phyloP scores from a whole-genome alignment of 1,284 basidiomycete genomes.

The Vanrija sp. region DNA sequence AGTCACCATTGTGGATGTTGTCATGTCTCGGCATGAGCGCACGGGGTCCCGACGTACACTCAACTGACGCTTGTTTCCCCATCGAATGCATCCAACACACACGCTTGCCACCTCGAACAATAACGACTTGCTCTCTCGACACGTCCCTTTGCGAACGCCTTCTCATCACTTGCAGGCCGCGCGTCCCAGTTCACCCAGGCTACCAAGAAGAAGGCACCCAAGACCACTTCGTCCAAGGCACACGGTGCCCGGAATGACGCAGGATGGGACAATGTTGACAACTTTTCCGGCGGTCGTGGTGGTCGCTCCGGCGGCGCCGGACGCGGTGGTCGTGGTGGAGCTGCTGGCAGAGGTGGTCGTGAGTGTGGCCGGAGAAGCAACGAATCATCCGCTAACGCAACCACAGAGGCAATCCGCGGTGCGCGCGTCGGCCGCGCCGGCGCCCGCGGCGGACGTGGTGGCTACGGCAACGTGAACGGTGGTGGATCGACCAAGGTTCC shows the following conservation, averaged over 20 bases:
- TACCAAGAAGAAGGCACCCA: constrained; percentile 44
- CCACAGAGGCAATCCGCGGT: constrained; percentile 14
- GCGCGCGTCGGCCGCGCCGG: constrained; percentile 30
- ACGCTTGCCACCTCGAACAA: background rate
- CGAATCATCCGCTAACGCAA: background rate
- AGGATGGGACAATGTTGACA: constrained; percentile 37
- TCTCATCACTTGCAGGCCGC: constrained; percentile 34
- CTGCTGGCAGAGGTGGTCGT: constrained; percentile 9
- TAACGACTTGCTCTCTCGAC: too few species aligned
- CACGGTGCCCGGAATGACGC: constrained; percentile 42
- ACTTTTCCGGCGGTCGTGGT: constrained; percentile 22
- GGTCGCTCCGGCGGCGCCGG: constrained; percentile 28
- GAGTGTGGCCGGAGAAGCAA: background rate
- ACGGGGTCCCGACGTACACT: too few species aligned
- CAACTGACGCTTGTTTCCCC: too few species aligned
- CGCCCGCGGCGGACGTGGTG: constrained; percentile 41
- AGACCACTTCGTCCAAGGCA: constrained; percentile 27
- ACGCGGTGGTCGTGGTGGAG: constrained; percentile 34
- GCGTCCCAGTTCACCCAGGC: constrained; percentile 49
- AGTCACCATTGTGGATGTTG: constrained; percentile 8
- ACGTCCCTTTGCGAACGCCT: background rate
- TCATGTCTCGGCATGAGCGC: too few species aligned
- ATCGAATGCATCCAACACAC: background rate
- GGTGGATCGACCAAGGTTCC: constrained; percentile 15
- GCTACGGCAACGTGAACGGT: constrained; percentile 28